A percentile compares a stretch with the other conserved stretches of the same genome.
These are phyloP conservation scores for Phlebiopsis flavidoalba DNA, from an alignment of 768 basidiomycete species.

Conservation along the genomic window DNA sequence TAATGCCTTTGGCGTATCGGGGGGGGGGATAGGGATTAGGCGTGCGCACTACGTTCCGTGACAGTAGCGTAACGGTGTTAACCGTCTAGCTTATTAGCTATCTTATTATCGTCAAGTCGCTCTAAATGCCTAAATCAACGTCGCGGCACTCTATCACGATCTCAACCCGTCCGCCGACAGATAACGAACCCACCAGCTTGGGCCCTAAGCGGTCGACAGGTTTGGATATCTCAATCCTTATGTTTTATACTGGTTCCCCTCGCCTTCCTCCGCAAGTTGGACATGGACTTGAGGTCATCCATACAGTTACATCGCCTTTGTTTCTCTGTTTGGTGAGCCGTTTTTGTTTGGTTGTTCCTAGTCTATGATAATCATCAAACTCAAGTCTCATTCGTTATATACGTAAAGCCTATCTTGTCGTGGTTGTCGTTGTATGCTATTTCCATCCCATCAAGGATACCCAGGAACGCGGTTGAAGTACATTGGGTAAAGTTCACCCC, in stretches of 20 bases:
- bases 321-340: conserved; percentile 80
- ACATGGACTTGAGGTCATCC: conserved; percentile 85
- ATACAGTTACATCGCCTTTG: conserved; percentile 86
- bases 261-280: conserved; percentile 75
- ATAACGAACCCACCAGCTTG: conserved; percentile 69
- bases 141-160: conserved; percentile 76
- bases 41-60: conserved; percentile 30
- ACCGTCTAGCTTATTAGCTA: conserved; percentile 43
- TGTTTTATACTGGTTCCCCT: conserved; percentile 78
- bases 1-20: conserved; percentile 94
- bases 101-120: conserved; percentile 86
- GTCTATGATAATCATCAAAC: not conserved
- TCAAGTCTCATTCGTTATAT: conserved; percentile 3
- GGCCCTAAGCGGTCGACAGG: conserved; percentile 66
- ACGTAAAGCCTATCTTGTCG: conserved; percentile 61
- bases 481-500: conserved; percentile 71
- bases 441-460: conserved; percentile 68
- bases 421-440: conserved; percentile 79
- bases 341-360: too few relatives aligned
- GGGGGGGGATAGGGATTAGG: too few relatives aligned
- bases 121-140: conserved; percentile 93
- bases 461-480: conserved; percentile 59
- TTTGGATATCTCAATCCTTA: conserved; percentile 70
- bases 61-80: not conserved
- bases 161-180: conserved; percentile 56